Percentiles rank a stretch among this genome's conserved stretches.
Evolutionary conservation across 805 yeast genomes (phyloP).

Genomic region (Wickerhamiella parazyma): DNA sequence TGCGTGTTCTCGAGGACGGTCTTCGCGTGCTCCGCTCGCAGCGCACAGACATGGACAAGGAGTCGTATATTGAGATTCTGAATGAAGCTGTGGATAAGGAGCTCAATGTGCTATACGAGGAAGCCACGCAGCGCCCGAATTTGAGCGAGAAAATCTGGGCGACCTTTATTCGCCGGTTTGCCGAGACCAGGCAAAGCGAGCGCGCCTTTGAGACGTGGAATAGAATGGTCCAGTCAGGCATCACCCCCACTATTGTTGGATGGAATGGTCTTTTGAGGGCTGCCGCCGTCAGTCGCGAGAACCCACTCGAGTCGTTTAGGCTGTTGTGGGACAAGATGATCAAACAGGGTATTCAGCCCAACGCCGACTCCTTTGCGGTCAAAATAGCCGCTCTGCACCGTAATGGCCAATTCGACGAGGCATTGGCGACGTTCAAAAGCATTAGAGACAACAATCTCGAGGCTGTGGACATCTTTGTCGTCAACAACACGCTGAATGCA

Average conservation of each 20-base stretch:
- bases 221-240: conserved; percentile 30
- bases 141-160: conserved; percentile 22
- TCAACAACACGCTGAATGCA: conserved; percentile 36
- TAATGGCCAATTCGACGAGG: conserved; percentile 31
- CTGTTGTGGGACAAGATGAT: conserved; percentile 30
- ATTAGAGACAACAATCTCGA: conserved; percentile 26
- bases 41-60: conserved; percentile 15
- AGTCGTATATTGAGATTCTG: conserved; percentile 16
- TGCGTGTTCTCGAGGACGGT: conserved; percentile 12
- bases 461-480: conserved; percentile 28
- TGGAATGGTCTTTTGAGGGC: conserved; percentile 52
- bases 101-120: conserved; percentile 18
- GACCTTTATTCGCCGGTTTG: conserved; percentile 22
- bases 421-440: conserved; percentile 27
- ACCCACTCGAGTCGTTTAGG: conserved; percentile 19
- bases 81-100: conserved; percentile 19
- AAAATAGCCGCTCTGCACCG: conserved; percentile 37
- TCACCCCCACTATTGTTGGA: conserved; percentile 32
- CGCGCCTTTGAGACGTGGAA: conserved; percentile 35
- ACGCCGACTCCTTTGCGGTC: conserved; percentile 36
- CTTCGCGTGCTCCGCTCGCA: conserved; percentile 14
- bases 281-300: conserved; percentile 25
- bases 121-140: conserved; percentile 15
- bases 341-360: conserved; percentile 29
- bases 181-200: conserved; percentile 20